These are phyloP conservation scores for Oleoguttula mirabilis DNA, from an alignment of 495 filamentous ascomycete genomes.

Conservation along the genomic window DNA sequence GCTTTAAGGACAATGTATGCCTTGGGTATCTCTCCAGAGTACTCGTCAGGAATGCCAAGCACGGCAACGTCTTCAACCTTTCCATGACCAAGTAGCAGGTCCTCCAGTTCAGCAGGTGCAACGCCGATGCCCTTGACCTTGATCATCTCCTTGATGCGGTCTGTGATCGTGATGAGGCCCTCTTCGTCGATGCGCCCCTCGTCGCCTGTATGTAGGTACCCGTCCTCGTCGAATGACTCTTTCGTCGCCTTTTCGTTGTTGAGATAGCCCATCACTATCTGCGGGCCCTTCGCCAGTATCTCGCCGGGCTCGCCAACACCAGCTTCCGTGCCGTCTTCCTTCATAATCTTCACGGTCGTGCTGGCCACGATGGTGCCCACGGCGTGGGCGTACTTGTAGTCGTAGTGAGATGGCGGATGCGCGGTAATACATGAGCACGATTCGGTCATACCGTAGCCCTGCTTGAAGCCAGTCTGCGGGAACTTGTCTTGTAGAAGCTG, in stretches of 20 bases:
- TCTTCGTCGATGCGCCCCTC: slow-evolving; percentile 44
- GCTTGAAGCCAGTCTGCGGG: slow-evolving; percentile 51
- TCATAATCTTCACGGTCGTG: slow-evolving; percentile 51
- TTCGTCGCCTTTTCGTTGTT: slow-evolving; percentile 41
- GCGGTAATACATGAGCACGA: slow-evolving; percentile 50
- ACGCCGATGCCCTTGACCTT: slow-evolving; percentile 64
- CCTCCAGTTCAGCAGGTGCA: slow-evolving; percentile 56
- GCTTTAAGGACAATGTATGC: slow-evolving; percentile 48
- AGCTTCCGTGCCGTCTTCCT: slow-evolving; percentile 37
- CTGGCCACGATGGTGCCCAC: slow-evolving; percentile 48
- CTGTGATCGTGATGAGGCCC: slow-evolving; percentile 58
- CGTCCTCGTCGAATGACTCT: slow-evolving; percentile 49
- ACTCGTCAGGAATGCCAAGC: slow-evolving; percentile 45
- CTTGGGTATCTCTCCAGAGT: slow-evolving; percentile 51
- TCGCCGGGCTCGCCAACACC: slow-evolving; percentile 45
- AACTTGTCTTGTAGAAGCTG: slow-evolving; percentile 45
- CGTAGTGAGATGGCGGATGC: slow-evolving; percentile 41
- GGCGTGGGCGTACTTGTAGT: slow-evolving; percentile 45
- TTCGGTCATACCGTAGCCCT: slow-evolving; percentile 61
- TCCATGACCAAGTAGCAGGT: slow-evolving; percentile 44
- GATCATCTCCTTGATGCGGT: slow-evolving; percentile 69
- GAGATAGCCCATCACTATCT: slow-evolving; percentile 49
- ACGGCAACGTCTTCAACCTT: slow-evolving; percentile 51
- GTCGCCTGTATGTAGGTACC: slow-evolving; percentile 57
- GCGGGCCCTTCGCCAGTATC: slow-evolving; percentile 44